Conservation (phyloP, 768 basidiomycete species). For the Fistulinella prunicolor region DNA sequence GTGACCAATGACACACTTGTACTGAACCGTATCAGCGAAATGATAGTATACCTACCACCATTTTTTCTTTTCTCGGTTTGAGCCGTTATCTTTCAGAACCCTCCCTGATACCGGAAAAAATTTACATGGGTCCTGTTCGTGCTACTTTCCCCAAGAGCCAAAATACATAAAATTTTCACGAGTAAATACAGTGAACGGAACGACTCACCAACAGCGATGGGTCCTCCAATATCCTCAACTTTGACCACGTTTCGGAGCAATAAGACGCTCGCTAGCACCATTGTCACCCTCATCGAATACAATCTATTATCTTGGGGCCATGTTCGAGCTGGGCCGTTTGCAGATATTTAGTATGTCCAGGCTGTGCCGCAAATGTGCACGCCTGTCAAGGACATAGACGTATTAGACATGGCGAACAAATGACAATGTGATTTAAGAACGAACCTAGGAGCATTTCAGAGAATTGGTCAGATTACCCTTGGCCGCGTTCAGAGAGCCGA, state of each 20-base stretch:
- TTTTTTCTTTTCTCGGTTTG: no score
- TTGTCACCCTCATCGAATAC: slow-evolving; percentile 80
- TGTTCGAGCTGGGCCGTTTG: slow-evolving; percentile 92
- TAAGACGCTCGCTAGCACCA: slow-evolving; percentile 49
- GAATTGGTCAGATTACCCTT: slow-evolving; percentile 95
- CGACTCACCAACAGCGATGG: slow-evolving; percentile 76
- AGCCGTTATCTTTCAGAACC: no score
- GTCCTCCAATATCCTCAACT: slow-evolving; percentile 89
- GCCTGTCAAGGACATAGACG: slow-evolving; percentile 52
- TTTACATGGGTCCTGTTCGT: no score
- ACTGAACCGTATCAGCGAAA: no score
- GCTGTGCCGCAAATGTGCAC: slow-evolving; percentile 92
- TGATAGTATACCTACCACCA: no score
- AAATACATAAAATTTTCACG: no score
- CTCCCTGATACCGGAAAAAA: no score
- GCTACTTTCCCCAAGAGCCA: no score
- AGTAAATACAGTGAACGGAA: no score
- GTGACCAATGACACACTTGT: no score
- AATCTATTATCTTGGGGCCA: slow-evolving; percentile 84
- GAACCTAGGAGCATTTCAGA: slow-evolving; percentile 76
- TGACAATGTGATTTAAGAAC: slow-evolving; percentile 16
- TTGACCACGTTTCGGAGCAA: slow-evolving; percentile 86
- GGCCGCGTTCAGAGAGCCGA: slow-evolving; percentile 97
- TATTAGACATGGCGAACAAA: not conserved
- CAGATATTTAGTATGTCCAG: slow-evolving; percentile 92